Percentiles rank a stretch among this genome's conserved stretches.
phyloP scores from a whole-genome alignment of 176 grass and related monocot genomes.

The Aegilops speltoides region DNA sequence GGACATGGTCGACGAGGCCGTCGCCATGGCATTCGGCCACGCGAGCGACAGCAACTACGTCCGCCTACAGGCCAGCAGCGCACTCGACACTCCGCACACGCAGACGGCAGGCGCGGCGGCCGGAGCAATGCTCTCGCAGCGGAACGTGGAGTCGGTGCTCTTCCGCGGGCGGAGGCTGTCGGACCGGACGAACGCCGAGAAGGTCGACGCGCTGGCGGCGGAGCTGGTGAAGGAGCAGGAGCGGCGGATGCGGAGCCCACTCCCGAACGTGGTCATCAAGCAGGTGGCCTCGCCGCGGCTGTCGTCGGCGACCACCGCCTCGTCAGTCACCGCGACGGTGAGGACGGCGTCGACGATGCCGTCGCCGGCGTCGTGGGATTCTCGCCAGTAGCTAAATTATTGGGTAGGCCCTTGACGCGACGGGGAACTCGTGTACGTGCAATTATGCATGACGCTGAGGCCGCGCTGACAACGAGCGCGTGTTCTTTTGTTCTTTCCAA shows the following conservation, averaged over 20 bases:
- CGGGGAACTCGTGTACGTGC: background rate
- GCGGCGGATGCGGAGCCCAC: slow-evolving; percentile 43
- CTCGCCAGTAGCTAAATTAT: slow-evolving; percentile 14
- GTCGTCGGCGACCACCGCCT: slow-evolving; percentile 46
- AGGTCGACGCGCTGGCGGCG: slow-evolving; percentile 43
- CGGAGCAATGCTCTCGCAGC: slow-evolving; percentile 47
- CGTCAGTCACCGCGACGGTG: slow-evolving; percentile 23
- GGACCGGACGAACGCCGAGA: slow-evolving; percentile 56
- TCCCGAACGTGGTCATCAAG: slow-evolving; percentile 54
- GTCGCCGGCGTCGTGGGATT: slow-evolving; percentile 41
- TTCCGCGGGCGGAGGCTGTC: slow-evolving; percentile 60
- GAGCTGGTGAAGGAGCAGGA: slow-evolving; percentile 77
- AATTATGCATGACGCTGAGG: background rate
- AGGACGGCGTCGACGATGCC: slow-evolving; percentile 42
- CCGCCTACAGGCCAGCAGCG: slow-evolving; percentile 40
- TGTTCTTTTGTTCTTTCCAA: slow-evolving; percentile 12
- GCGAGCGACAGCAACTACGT: slow-evolving; percentile 46
- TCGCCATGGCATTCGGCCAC: slow-evolving; percentile 68
- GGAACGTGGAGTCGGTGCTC: slow-evolving; percentile 62
- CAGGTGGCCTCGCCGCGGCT: slow-evolving; percentile 52
- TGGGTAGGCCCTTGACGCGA: background rate
- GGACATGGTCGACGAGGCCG: slow-evolving; percentile 55
- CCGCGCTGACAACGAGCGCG: background rate
- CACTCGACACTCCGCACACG: background rate
- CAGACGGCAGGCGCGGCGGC: background rate